Percentiles rank a stretch among this genome's conserved stretches.
Conservation (phyloP, 208 protist species). For the Leishmania tarentolae region DNA sequence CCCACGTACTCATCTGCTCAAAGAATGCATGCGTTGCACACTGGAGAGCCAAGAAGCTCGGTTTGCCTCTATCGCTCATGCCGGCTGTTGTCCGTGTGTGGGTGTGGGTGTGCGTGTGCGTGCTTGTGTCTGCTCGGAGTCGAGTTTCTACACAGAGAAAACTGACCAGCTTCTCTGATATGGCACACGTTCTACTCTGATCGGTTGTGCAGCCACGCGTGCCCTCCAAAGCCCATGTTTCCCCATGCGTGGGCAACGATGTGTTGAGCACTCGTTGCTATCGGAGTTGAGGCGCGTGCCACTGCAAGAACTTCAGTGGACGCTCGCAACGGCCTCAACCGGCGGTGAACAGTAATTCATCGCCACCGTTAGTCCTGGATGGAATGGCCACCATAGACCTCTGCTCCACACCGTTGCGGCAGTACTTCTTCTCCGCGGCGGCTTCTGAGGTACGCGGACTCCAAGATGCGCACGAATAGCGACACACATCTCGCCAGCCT, state of each 20-base stretch:
- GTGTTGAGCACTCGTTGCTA: not conserved
- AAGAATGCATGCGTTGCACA: not conserved
- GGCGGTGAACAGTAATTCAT: not conserved
- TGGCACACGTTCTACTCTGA: not conserved
- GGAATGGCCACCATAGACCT: not conserved
- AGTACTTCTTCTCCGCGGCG: not conserved
- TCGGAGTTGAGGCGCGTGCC: too few relatives aligned
- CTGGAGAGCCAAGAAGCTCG: not conserved
- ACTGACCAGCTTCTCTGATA: not conserved
- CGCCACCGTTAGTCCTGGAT: not conserved
- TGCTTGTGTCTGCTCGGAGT: too few relatives aligned
- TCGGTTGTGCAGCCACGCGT: not conserved
- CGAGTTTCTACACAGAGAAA: too few relatives aligned
- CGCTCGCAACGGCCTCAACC: not conserved
- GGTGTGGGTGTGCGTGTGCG: not conserved
- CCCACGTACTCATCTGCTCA: not conserved
- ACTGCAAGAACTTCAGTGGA: not conserved
- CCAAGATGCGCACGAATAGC: not conserved
- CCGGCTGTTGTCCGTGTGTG: slow-evolving; percentile 30
- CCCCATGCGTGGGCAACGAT: too few relatives aligned
- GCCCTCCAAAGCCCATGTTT: not conserved
- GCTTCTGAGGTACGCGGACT: not conserved
- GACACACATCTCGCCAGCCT: not conserved
- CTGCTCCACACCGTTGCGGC: too few relatives aligned
- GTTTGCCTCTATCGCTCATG: slow-evolving; percentile 10